Percentiles rank a stretch among this genome's conserved stretches.
phyloP scores from a whole-genome alignment of 2,329 filamentous ascomycete species.

The Lecanicillium sp. region DNA sequence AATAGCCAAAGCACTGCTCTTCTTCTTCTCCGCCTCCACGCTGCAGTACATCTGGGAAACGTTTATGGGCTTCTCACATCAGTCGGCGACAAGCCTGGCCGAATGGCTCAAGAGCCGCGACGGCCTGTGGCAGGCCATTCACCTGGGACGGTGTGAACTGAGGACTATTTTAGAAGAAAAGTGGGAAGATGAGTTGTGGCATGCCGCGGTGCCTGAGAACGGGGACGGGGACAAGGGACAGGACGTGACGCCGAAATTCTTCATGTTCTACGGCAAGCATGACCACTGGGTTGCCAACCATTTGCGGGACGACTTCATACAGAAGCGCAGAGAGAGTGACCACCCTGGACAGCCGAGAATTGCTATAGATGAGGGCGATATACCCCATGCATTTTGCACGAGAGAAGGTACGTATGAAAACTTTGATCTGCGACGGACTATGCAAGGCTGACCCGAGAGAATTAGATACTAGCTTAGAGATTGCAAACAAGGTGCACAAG shows the following conservation, averaged over 20 bases:
- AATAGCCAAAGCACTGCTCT: conserved; percentile 32
- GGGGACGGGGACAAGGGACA: conserved; percentile 10
- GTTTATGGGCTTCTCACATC: conserved; percentile 38
- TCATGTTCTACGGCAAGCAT: conserved; percentile 49
- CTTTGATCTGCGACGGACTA: not conserved
- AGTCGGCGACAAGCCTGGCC: conserved; percentile 41
- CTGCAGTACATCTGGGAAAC: conserved; percentile 34
- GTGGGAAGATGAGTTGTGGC: conserved; percentile 55
- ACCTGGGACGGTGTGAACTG: conserved; percentile 53
- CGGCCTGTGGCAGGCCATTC: conserved; percentile 51
- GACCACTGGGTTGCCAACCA: conserved; percentile 56
- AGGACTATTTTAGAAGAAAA: conserved; percentile 46
- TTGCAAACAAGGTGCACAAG: conserved; percentile 20
- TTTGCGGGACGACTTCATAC: conserved; percentile 48
- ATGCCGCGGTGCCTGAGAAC: conserved; percentile 14
- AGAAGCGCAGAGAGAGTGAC: conserved; percentile 23
- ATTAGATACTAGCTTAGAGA: conserved; percentile 18
- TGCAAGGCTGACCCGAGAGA: conserved; percentile 1
- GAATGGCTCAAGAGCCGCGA: conserved; percentile 47
- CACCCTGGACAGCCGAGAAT: conserved; percentile 35
- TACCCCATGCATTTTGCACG: conserved; percentile 54
- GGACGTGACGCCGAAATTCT: conserved; percentile 37
- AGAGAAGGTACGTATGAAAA: conserved; percentile 26
- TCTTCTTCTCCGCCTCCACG: conserved; percentile 27
- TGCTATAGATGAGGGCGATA: conserved; percentile 43